These are phyloP conservation scores for Claviceps capensis DNA, from an alignment of 2,329 filamentous ascomycete species.

Conservation along the genomic window DNA sequence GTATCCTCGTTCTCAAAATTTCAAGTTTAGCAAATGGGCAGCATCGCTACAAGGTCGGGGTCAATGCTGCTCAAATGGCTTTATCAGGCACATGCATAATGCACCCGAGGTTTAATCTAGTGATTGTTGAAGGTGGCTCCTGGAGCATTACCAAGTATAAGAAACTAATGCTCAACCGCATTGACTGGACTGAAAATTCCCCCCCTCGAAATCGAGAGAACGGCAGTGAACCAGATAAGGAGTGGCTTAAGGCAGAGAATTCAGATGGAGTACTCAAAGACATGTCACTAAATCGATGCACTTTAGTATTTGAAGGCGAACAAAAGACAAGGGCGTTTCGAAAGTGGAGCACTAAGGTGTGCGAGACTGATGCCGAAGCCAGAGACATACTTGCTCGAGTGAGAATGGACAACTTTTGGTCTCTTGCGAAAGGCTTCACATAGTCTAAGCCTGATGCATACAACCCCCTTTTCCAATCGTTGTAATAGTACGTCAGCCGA, in stretches of 20 bases:
- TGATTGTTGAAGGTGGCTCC: conserved; percentile 82
- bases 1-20: conserved; percentile 79
- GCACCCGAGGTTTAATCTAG: conserved; percentile 75
- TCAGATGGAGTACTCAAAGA: conserved; percentile 69
- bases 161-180: conserved; percentile 85
- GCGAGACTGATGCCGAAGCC: conserved; percentile 82
- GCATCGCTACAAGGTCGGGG: conserved; percentile 83
- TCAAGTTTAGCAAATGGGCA: conserved; percentile 81
- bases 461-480: no score
- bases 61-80: conserved; percentile 79
- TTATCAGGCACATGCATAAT: conserved; percentile 86
- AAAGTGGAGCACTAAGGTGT: conserved; percentile 81
- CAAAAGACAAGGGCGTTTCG: conserved; percentile 67
- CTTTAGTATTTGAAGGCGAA: conserved; percentile 82
- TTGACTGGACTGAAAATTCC: conserved; percentile 87
- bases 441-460: background rate
- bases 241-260: conserved; percentile 71
- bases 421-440: conserved; percentile 49
- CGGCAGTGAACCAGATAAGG: conserved; percentile 47
- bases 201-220: conserved; percentile 49
- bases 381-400: conserved; percentile 63
- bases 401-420: conserved; percentile 68
- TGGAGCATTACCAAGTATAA: conserved; percentile 75
- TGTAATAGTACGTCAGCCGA: no score
- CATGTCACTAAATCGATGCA: conserved; percentile 68